phyloP scores from a whole-genome alignment of 768 basidiomycete species.

The Chalciporus piperatus region DNA sequence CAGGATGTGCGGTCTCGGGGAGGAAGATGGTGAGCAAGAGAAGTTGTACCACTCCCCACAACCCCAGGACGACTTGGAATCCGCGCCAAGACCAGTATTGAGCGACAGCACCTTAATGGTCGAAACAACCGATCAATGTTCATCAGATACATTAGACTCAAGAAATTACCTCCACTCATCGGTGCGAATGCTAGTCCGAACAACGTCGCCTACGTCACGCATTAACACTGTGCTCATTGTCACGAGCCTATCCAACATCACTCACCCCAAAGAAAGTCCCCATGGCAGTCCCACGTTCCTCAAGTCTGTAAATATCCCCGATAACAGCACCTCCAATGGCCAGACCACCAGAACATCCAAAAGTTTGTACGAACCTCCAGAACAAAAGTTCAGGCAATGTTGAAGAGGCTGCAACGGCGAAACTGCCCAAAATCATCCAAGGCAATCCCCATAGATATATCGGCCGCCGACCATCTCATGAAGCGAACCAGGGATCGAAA shows the following conservation, averaged over 20 bases:
- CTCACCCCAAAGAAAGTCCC: slow-evolving; percentile 55
- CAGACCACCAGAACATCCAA: slow-evolving; percentile 56
- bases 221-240: background rate
- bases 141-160: background rate
- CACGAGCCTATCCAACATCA: background rate
- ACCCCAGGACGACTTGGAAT: slow-evolving; percentile 49
- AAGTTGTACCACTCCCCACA: slow-evolving; percentile 39
- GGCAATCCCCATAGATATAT: slow-evolving; percentile 62
- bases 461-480: slow-evolving; percentile 59
- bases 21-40: slow-evolving; percentile 42
- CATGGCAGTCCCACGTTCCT: slow-evolving; percentile 59
- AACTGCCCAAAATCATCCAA: slow-evolving; percentile 53
- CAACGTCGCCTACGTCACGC: slow-evolving; percentile 38
- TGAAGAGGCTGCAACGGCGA: slow-evolving; percentile 53
- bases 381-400: slow-evolving; percentile 48
- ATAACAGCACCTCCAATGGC: slow-evolving; percentile 61
- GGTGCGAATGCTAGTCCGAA: slow-evolving; percentile 65
- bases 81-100: slow-evolving; percentile 66
- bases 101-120: slow-evolving; percentile 41
- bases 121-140: background rate
- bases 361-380: slow-evolving; percentile 63
- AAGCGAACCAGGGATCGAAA: background rate
- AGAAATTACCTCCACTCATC: slow-evolving; percentile 45
- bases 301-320: slow-evolving; percentile 64
- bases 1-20: slow-evolving; percentile 70